Evolutionary conservation across 2,329 filamentous ascomycete genomes (phyloP).

Genomic region (Sporothrix brasiliensis): DNA sequence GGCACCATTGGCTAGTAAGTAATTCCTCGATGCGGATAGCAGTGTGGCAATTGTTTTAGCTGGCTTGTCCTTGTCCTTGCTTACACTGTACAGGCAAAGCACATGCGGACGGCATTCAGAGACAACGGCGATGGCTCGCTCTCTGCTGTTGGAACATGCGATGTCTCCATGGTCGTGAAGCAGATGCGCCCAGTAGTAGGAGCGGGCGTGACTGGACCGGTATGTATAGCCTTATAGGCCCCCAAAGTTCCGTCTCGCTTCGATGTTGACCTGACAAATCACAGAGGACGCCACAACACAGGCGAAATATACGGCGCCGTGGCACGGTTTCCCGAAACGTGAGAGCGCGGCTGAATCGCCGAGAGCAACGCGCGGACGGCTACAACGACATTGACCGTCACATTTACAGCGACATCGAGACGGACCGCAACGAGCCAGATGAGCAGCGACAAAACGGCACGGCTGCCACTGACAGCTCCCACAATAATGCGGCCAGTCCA

Average conservation of each 20-base stretch:
- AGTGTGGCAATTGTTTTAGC: neutral
- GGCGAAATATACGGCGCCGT: no score
- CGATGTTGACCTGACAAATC: neutral
- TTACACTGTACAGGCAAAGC: neutral
- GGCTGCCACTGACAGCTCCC: neutral
- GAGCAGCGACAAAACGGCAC: neutral
- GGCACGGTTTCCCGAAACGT: neutral
- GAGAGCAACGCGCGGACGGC: neutral
- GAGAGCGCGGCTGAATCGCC: neutral
- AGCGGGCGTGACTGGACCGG: neutral
- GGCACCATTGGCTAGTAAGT: neutral
- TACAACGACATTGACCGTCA: neutral
- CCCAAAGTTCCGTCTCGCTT: no score
- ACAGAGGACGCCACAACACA: no score
- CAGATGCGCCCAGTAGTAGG: neutral
- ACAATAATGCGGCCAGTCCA: neutral
- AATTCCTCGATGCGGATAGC: neutral
- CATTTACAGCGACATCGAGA: neutral
- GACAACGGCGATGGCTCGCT: neutral
- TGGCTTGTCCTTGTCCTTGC: neutral
- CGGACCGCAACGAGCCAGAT: neutral
- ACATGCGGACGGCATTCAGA: neutral
- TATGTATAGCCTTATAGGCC: no score
- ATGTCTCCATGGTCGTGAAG: neutral
- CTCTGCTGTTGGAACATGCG: neutral